These are phyloP conservation scores for Meyerozyma smithsonii DNA, from an alignment of 1,139 yeast species.

Conservation along the genomic window DNA sequence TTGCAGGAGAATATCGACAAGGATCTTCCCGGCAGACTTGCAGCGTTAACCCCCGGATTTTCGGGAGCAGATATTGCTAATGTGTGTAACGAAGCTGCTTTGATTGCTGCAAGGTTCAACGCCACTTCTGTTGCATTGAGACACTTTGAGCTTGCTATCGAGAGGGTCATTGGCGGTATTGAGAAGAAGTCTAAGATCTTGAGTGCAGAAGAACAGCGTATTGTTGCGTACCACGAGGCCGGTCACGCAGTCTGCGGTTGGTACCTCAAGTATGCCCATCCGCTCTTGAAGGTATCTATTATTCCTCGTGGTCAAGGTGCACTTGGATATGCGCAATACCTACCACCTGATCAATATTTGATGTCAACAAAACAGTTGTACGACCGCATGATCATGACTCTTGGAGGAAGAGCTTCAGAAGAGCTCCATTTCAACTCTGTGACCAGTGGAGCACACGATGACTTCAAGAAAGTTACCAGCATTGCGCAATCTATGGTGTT, in stretches of 20 bases:
- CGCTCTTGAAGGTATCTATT: constrained; percentile 88
- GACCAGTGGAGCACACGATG: constrained; percentile 94
- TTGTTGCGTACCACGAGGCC: constrained; percentile 97
- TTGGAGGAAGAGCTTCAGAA: constrained; percentile 95
- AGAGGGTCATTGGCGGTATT: constrained; percentile 93
- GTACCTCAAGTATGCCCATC: constrained; percentile 87
- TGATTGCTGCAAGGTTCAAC: constrained; percentile 86
- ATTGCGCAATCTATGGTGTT: constrained; percentile 95
- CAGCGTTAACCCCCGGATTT: constrained; percentile 96
- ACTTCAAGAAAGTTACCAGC: constrained; percentile 91
- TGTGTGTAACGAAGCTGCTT: constrained; percentile 94
- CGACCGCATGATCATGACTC: constrained; percentile 94
- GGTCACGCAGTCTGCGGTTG: constrained; percentile 99
- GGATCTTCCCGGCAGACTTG: constrained; percentile 75
- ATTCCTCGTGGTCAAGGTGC: constrained; percentile 97
- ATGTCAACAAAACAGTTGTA: constrained; percentile 71
- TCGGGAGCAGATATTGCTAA: constrained; percentile 98
- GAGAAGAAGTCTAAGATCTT: constrained; percentile 86
- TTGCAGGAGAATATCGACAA: constrained; percentile 38
- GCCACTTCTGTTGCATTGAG: constrained; percentile 62
- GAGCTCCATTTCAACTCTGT: constrained; percentile 86
- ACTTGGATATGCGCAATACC: constrained; percentile 94
- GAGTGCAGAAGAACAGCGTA: constrained; percentile 75
- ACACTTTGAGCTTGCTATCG: constrained; percentile 95
- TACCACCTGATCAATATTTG: constrained; percentile 90